Evolutionary conservation across 441 rosid genomes (phyloP), one percentile per base, ranked within the genome.

Genomic region (Eugenia klotzschiana): DNA sequence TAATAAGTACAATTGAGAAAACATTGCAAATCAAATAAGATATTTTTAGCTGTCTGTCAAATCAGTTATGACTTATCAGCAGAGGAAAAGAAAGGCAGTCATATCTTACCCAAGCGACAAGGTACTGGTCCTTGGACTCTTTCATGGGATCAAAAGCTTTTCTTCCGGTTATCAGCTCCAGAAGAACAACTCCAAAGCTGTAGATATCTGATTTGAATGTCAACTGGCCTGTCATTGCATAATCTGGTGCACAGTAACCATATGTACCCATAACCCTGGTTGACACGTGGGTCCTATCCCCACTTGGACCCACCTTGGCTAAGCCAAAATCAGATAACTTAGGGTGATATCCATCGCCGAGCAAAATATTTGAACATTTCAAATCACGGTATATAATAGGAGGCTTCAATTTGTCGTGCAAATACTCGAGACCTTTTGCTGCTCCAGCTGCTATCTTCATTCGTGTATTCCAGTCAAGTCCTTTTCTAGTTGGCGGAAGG

Each of bases 161-260:
- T 88, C 92, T 87, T 51, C 96, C 94, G 2, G 94, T 92, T 55
- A 93, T 93, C 69, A 93, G 91, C 88, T 93, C 95, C 84, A 93
- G 84, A 40, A 93, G 93, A 1, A 91, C 92, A 51, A 93, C 94
- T 16, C 96, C 94, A 16, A 93, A 92, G 84, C 96, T 92, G 87
- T 89, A 93, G 20, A 93, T 86, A 84, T 93, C 96, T 40, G 96
- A 93, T 84, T 92, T 91, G 84, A 92, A 91, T 8, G 93, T 92
- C 85, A 93, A 87, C 80, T 90, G 93, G 40, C 96, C 93, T 0
- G 96, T 93, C 92, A 93, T 87, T n/a, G 95, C 95, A 73, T 93
- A 93, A 46, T 93, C 95, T n/a, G 95, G 95, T 3, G 95, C 94
- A 85, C 94, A 93, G 56, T 93, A 93, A 22, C 95, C 94, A n/a